Evolutionary conservation across 306 rosid genomes (phyloP), one percentile per base, ranked within the genome.

Genomic region (Malus fusca): DNA sequence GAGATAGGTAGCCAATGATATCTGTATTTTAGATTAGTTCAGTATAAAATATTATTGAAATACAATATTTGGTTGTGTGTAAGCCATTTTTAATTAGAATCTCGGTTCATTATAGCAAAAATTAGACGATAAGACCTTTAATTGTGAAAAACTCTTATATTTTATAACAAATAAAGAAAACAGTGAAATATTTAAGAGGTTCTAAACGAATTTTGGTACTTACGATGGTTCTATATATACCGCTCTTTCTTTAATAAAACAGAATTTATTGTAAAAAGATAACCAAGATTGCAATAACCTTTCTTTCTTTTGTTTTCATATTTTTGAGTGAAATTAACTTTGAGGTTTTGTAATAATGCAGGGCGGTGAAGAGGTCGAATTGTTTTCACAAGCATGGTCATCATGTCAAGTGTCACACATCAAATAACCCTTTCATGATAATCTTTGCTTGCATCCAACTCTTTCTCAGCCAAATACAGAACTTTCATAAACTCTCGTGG

Each of bases 301-400:
- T 35, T 35, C 40, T 1, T 35, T 35, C 40, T 7, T 35, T 6
- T 35, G 40, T 35, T 35, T 35, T 35, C 40, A 35, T 35, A 6
- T 35, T 35, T 62, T 28, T 6, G 0, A 14, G 66, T 28, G 66
- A 62, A 28, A 13, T 28, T 62, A 5, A 15, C 21, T 62, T 62
- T 62, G 31, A 62, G 21, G 66, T 62, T 62, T 62, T 62, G 23
- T 19, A 53, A 15, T 70, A 18, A 13, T 73, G 61, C 85, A 95
- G 98, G 83, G 99, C 99, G 14, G 97, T 95, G 81, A 90, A 85
- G 73, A 84, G 90, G 78, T 92, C 99, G 3, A 88, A 95, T 9
- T 95, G 99, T 72, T 95, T 82, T 77, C 99, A 95, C 85, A 88
- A 89, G 78, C 77, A 92, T 56, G 99, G 98, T 0, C 98, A 90